Base-by-base conservation (phyloP, 1,284 basidiomycete species). In the Trametes sp. region DNA sequence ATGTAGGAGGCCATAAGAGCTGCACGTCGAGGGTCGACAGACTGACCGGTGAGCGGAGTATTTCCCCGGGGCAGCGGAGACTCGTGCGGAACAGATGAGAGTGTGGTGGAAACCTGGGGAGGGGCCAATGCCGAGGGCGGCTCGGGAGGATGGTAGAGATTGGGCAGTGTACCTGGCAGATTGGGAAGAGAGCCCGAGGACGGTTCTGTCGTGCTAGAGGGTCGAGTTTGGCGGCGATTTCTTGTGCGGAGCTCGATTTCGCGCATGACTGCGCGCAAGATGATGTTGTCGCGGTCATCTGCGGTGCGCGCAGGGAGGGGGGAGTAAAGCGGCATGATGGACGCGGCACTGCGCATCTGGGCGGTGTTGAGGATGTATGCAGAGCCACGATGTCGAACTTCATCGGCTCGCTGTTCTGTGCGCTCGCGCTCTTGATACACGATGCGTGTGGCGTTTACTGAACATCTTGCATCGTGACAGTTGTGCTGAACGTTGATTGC, bases 401-500 rank as follows among this genome's bases (percentile, higher is more conserved):
- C 65, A 16, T 33, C 28, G 16, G 31, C 31, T 6, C 29, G 29
- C 26, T 55, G 28, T 11, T 29, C 21, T 1, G 61, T 68, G n/a
- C 48, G 8, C 19, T 62, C 59, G 14, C 63, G 54, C 49, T 69
- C 67, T 44, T 69, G 63, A 4, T 26, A 21, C 11, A 67, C 41
- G n/a, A 31, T 11, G 2, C 42, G 35, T 16, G 56, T 54, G 14
- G 3, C 13, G 1, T 57, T 46, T 31, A 51, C 13, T 42, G 19
- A 10, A 50, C 68, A 69, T 7, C 36, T 11, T 14, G 35, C 5
- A 1, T 26, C 35, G 6, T 23, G 29, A 46, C 69, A 70, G 51
- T 69, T 61, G 36, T 70, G 69, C 33, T 67, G 62, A 7, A 58
- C 57, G 50, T 70, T 64, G 13, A 64, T 62, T 1, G 35, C 24